Percentiles rank a stretch among this genome's conserved stretches.
Conservation (phyloP, 2,329 filamentous ascomycete genomes). For the Colletotrichum endophyticum region DNA sequence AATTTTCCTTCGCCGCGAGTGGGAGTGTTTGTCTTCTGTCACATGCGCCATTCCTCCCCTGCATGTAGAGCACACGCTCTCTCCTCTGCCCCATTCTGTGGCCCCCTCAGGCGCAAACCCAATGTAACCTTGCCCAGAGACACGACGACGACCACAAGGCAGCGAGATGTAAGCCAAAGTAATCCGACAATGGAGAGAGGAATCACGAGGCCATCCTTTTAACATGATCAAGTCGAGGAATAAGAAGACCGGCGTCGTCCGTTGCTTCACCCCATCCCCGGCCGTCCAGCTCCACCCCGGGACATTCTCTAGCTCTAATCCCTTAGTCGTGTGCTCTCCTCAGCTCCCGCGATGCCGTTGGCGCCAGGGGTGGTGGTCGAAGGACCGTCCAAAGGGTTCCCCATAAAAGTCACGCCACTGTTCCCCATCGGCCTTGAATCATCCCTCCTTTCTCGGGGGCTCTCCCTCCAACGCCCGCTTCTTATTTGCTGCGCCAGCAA, state of each 20-base stretch:
- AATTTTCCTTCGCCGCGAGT: not conserved
- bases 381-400: not conserved
- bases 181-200: not conserved
- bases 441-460: not conserved
- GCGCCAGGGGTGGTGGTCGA: not conserved
- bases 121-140: not conserved
- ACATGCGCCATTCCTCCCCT: constrained; percentile 9
- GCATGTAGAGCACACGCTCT: not conserved
- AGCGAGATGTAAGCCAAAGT: not conserved
- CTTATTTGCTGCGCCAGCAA: not conserved
- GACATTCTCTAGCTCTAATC: constrained; percentile 8
- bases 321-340: not conserved
- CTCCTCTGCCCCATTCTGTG: not conserved
- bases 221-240: not conserved
- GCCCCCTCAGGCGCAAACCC: not conserved
- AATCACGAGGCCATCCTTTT: not conserved
- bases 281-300: constrained; percentile 11
- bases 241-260: not conserved
- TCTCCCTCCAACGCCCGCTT: not conserved
- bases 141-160: not conserved
- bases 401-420: constrained; percentile 22
- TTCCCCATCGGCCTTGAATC: constrained; percentile 9
- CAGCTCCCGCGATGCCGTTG: not conserved
- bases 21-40: not conserved
- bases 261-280: not conserved